Evolutionary conservation across 768 basidiomycete genomes (phyloP).

Genomic region (Sistotremastrum niveocremeum): DNA sequence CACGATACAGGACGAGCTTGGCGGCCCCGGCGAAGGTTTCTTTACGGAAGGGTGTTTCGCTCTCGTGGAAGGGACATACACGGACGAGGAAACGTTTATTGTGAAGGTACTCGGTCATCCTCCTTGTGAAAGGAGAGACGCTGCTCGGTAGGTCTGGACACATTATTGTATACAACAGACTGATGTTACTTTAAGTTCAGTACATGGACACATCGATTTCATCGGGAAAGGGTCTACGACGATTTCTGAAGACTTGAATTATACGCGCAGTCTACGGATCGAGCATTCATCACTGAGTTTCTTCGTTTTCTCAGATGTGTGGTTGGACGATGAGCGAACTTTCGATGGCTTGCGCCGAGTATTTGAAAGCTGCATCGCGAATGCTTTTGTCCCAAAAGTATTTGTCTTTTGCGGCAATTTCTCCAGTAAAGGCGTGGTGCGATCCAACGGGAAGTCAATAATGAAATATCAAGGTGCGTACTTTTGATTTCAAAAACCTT

Average conservation of each 20-base stretch:
- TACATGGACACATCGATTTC: slow-evolving; percentile 95
- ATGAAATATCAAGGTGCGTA: slow-evolving; percentile 70
- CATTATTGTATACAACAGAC: background rate
- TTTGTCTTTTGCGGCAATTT: slow-evolving; percentile 95
- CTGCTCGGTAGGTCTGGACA: slow-evolving; percentile 46
- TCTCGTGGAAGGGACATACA: slow-evolving; percentile 92
- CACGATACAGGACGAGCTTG: slow-evolving; percentile 37
- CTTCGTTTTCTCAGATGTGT: slow-evolving; percentile 91
- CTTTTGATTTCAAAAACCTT: background rate
- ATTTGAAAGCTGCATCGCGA: slow-evolving; percentile 83
- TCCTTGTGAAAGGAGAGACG: slow-evolving; percentile 82
- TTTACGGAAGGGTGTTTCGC: slow-evolving; percentile 96
- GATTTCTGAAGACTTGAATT: slow-evolving; percentile 73
- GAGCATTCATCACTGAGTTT: slow-evolving; percentile 40
- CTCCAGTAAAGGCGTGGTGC: slow-evolving; percentile 64
- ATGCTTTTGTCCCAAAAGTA: slow-evolving; percentile 73
- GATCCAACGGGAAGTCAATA: slow-evolving; percentile 66
- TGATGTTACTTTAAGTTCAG: slow-evolving; percentile 39
- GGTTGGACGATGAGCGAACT: slow-evolving; percentile 83
- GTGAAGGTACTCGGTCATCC: slow-evolving; percentile 96
- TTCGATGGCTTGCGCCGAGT: slow-evolving; percentile 68
- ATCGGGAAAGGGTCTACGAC: slow-evolving; percentile 91
- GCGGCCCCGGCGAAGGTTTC: slow-evolving; percentile 72
- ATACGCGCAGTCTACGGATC: background rate
- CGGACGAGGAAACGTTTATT: slow-evolving; percentile 74